Evolutionary conservation across 495 filamentous ascomycete genomes (phyloP).

Genomic region (Polyplosphaeria fusca): DNA sequence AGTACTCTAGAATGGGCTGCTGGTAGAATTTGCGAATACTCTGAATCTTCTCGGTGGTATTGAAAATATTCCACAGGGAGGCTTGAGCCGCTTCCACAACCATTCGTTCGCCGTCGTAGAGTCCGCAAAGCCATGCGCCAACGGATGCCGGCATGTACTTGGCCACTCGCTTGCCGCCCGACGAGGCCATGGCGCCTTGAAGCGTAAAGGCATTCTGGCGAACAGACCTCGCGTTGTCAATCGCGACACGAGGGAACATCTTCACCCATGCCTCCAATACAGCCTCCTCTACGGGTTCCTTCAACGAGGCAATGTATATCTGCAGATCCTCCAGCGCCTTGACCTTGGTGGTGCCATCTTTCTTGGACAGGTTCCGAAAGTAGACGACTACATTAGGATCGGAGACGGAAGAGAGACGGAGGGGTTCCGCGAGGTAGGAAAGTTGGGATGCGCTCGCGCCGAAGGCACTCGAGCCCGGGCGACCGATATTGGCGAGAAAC

Average conservation of each 20-base stretch:
- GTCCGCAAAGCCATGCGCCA: slow-evolving; percentile 82
- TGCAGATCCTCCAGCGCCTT: slow-evolving; percentile 88
- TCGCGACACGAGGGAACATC: slow-evolving; percentile 80
- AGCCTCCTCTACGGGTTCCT: slow-evolving; percentile 65
- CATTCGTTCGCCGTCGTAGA: slow-evolving; percentile 76
- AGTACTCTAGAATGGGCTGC: slow-evolving; percentile 71
- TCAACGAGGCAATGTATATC: slow-evolving; percentile 53
- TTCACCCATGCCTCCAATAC: slow-evolving; percentile 87
- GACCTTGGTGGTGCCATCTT: slow-evolving; percentile 86
- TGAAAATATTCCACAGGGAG: slow-evolving; percentile 68
- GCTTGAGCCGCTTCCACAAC: slow-evolving; percentile 71
- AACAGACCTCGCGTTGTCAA: slow-evolving; percentile 82
- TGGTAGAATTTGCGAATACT: slow-evolving; percentile 77
- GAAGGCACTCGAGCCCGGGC: no score
- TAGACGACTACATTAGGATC: slow-evolving; percentile 78
- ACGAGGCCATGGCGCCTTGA: slow-evolving; percentile 67
- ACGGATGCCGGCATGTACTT: slow-evolving; percentile 71
- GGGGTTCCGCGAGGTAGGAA: slow-evolving; percentile 85
- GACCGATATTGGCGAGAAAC: no score
- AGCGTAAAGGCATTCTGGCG: slow-evolving; percentile 76
- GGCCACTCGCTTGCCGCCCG: slow-evolving; percentile 75
- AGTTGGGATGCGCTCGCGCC: slow-evolving; percentile 55
- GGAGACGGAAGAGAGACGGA: slow-evolving; percentile 71
- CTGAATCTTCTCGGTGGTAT: slow-evolving; percentile 70
- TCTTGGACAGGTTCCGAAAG: slow-evolving; percentile 90